Conservation (phyloP, 495 filamentous ascomycete species). For the Patellaria atrata region DNA sequence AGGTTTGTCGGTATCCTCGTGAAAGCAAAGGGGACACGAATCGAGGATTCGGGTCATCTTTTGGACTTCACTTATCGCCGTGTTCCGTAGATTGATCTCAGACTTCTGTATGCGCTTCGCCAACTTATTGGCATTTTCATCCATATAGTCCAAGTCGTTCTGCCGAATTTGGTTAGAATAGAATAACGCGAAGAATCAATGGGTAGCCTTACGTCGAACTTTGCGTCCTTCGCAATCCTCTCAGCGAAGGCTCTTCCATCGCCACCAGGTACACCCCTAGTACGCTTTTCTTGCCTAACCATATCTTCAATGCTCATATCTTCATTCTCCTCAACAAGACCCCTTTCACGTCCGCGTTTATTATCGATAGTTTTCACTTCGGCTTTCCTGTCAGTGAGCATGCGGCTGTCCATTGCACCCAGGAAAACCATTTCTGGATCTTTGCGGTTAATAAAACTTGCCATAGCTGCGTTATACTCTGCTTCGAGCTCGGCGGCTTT, state of each 20-base stretch:
- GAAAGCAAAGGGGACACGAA: slow-evolving; percentile 79
- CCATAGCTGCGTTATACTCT: slow-evolving; percentile 63
- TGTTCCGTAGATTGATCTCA: slow-evolving; percentile 77
- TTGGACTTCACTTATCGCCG: slow-evolving; percentile 76
- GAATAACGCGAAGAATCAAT: neutral
- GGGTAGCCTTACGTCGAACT: slow-evolving; percentile 51
- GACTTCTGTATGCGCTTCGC: slow-evolving; percentile 81
- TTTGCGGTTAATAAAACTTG: slow-evolving; percentile 41
- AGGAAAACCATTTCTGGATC: slow-evolving; percentile 61
- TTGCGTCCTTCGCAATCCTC: slow-evolving; percentile 79
- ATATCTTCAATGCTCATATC: slow-evolving; percentile 95
- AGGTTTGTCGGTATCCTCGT: slow-evolving; percentile 57
- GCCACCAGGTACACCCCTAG: slow-evolving; percentile 60
- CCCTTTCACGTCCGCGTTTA: slow-evolving; percentile 66
- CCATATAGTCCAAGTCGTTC: slow-evolving; percentile 91
- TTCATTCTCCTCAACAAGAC: slow-evolving; percentile 73
- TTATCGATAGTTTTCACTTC: slow-evolving; percentile 64
- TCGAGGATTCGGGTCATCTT: slow-evolving; percentile 82
- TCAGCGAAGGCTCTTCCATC: slow-evolving; percentile 76
- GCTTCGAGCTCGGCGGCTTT: slow-evolving; percentile 67
- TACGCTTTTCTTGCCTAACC: slow-evolving; percentile 82
- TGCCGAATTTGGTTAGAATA: slow-evolving; percentile 26
- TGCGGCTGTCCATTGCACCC: slow-evolving; percentile 73
- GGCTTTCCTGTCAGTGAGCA: slow-evolving; percentile 58
- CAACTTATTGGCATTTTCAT: slow-evolving; percentile 86